phyloP scores from a whole-genome alignment of 129 eudicot genomes.

The sunflower (Helianthus annuus) region HanXRQr2.0-SUNRISE NC_035442.2:123163309-123163808 shows the following conservation, averaged over 20 bases:
- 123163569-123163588: not conserved
- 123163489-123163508: not conserved
- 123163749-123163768: no score
- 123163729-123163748: no score
- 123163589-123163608: not conserved
- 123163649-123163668: no score
- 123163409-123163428: slow-evolving; percentile 9
- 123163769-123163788: no score
- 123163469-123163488: not conserved
- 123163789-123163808: no score
- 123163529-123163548: slow-evolving; percentile 46
- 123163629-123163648: no score
- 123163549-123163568: not conserved
- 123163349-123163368: not conserved
- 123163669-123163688: no score
- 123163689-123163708: no score
- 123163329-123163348: not conserved
- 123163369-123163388: not conserved
- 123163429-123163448: slow-evolving; percentile 17
- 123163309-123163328: slow-evolving; percentile 12
- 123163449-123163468: not conserved
- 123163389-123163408: not conserved
- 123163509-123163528: slow-evolving; percentile 88
- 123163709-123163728: no score
- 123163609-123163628: no score